phyloP scores from a whole-genome alignment of 2,329 filamentous ascomycete species.

The Lecanicillium sp. region DNA sequence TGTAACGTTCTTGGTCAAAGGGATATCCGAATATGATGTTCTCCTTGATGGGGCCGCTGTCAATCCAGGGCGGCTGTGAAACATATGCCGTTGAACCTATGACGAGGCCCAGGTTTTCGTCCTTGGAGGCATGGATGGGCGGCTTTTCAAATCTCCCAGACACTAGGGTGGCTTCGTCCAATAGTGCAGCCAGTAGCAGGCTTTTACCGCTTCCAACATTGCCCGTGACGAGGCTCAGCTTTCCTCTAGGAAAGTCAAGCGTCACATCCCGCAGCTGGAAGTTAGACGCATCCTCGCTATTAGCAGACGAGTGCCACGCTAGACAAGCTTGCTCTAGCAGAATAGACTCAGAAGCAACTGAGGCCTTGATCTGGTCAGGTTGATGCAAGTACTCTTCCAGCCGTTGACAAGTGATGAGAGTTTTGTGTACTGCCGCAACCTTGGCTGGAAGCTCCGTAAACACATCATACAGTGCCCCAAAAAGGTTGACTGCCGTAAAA shows the following conservation, averaged over 20 bases:
- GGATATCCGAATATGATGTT: conserved; percentile 38
- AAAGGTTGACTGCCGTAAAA: conserved; percentile 8
- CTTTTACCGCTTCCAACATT: conserved; percentile 66
- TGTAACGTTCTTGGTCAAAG: conserved; percentile 32
- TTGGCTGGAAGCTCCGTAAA: conserved; percentile 5
- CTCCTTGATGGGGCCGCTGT: conserved; percentile 34
- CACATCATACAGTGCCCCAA: conserved; percentile 5
- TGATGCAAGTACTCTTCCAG: conserved; percentile 3
- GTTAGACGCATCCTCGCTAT: conserved; percentile 19
- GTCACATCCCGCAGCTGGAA: conserved; percentile 54
- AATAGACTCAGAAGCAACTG: neutral
- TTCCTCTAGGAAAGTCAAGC: conserved; percentile 51
- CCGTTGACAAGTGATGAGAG: conserved; percentile 7
- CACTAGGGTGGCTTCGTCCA: conserved; percentile 61
- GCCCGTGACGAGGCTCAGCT: conserved; percentile 60
- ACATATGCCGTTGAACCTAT: conserved; percentile 29
- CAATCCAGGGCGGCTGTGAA: conserved; percentile 39
- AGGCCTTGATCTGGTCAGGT: neutral
- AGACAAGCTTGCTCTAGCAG: conserved; percentile 4
- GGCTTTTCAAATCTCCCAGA: conserved; percentile 46
- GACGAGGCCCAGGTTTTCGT: conserved; percentile 13
- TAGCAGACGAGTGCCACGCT: neutral
- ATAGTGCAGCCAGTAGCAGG: conserved; percentile 56
- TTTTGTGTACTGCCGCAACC: neutral
- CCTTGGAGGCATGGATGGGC: conserved; percentile 19